Conservation (phyloP, 2,329 filamentous ascomycete genomes). For the Trichophyton schoenleinii region DNA sequence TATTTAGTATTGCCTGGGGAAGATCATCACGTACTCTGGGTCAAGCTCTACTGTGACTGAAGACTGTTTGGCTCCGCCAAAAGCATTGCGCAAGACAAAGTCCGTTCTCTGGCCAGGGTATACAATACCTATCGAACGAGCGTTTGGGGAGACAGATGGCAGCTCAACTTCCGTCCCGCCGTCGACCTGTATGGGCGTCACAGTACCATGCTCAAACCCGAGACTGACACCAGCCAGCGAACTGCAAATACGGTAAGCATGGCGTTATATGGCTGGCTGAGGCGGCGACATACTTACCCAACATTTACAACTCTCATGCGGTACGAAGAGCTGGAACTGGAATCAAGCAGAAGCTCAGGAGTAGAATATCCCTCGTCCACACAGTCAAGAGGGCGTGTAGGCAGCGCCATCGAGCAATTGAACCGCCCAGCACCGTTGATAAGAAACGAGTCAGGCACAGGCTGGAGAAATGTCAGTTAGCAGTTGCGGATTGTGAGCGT, state of each 20-base stretch:
- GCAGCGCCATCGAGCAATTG: constrained; percentile 35
- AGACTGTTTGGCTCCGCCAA: constrained; percentile 7
- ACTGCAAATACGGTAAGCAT: constrained; percentile 13
- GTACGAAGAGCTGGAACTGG: constrained; percentile 17
- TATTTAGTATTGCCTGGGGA: not conserved
- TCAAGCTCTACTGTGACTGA: constrained; percentile 25
- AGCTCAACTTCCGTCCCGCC: constrained; percentile 26
- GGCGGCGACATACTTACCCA: constrained; percentile 20
- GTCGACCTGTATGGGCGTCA: constrained; percentile 32
- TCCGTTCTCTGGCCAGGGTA: constrained; percentile 37
- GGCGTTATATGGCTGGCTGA: no score
- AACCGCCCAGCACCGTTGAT: constrained; percentile 38
- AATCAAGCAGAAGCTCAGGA: constrained; percentile 19
- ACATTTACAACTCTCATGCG: constrained; percentile 35
- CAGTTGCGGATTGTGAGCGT: not conserved
- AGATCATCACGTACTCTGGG: constrained; percentile 21
- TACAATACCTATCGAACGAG: constrained; percentile 29
- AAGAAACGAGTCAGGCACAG: constrained; percentile 37
- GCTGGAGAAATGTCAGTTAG: constrained; percentile 16
- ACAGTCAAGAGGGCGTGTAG: constrained; percentile 36
- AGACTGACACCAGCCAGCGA: constrained; percentile 32
- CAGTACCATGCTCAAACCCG: constrained; percentile 19
- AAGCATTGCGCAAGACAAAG: constrained; percentile 19
- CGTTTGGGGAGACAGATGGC: constrained; percentile 9
- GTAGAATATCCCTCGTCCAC: constrained; percentile 16